These are phyloP conservation scores for Colletotrichum gloeosporioides DNA, from an alignment of 2,329 filamentous ascomycete species.

Conservation along the genomic window DNA sequence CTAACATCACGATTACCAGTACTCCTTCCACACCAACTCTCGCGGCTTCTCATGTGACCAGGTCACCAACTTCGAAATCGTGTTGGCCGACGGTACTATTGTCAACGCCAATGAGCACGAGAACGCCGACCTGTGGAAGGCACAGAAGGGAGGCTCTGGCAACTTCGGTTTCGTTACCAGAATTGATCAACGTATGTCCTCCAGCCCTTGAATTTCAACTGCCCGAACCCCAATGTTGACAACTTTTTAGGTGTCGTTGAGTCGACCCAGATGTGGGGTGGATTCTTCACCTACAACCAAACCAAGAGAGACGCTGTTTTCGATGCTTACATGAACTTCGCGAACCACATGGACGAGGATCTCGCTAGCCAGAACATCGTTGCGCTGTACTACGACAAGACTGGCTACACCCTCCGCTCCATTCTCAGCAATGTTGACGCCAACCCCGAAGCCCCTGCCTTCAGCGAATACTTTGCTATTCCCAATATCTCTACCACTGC, in stretches of 20 bases:
- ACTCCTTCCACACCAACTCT: conserved; percentile 31
- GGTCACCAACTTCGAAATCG: conserved; percentile 47
- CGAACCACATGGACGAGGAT: conserved; percentile 28
- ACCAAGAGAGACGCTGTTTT: conserved; percentile 28
- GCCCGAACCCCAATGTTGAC: background rate
- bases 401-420: conserved; percentile 22
- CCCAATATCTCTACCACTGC: conserved; percentile 26
- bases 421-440: conserved; percentile 33
- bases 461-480: conserved; percentile 27
- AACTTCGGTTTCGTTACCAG: conserved; percentile 47
- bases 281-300: conserved; percentile 30
- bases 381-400: conserved; percentile 25
- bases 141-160: conserved; percentile 49
- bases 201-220: background rate
- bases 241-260: background rate
- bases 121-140: conserved; percentile 48
- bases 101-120: conserved; percentile 42
- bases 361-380: conserved; percentile 32
- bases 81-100: conserved; percentile 46
- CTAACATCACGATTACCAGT: background rate
- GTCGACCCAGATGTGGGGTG: conserved; percentile 32
- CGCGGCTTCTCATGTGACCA: conserved; percentile 49
- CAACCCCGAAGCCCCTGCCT: conserved; percentile 24
- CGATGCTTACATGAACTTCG: conserved; percentile 32
- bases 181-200: conserved; percentile 17